Base-by-base conservation (phyloP, 2,329 filamentous ascomycete species). In the Pseudopithomyces chartarum region DNA sequence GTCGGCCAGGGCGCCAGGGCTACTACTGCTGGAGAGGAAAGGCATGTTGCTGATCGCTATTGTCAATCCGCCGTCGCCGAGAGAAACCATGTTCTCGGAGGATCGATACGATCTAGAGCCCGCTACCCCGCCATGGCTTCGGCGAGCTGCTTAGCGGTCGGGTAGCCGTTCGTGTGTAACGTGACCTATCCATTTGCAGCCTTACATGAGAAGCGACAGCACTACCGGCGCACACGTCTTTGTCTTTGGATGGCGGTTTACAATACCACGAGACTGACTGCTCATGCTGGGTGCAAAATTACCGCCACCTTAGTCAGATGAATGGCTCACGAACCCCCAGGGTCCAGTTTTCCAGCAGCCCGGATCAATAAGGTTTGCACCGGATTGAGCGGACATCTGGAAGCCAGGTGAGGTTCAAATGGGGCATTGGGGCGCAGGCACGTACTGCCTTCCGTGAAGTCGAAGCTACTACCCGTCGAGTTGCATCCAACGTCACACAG, bases 401-500 rank as follows among this genome's bases (percentile, higher is more conserved):
- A 20, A 22, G 17, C 11, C 33, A 42, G 3, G 22, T 20, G 52
- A 36, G 33, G 22, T 39, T 20, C 20, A 48, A 23, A 48, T 23
- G 19, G n/a, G n/a, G n/a, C n/a, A n/a, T n/a, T n/a, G n/a, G n/a
- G n/a, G n/a, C 26, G 26, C 26, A 29, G 26, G 26, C 26, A 29
- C 26, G 26, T 29, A 29, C 8, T n/a, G n/a, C 26, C 26, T 8
- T 5, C 26, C 26, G 26, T 11, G 22, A n/a, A 17, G 23, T 22
- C 19, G n/a, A 43, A 12, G 36, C 33, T 22, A 39, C 20, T 32
- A 22, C 19, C n/a, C 3, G 33, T 49, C 45, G 15, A 39, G 33
- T 26, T 44, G n/a, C 50, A 33, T 29, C 39, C 11, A 10, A 6
- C 29, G 52, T 54, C 49, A 42, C 45, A 49, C 44, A 17, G 42